These are phyloP conservation scores for Raffaelea albimanens DNA, from an alignment of 2,329 filamentous ascomycete species.

Conservation along the genomic window DNA sequence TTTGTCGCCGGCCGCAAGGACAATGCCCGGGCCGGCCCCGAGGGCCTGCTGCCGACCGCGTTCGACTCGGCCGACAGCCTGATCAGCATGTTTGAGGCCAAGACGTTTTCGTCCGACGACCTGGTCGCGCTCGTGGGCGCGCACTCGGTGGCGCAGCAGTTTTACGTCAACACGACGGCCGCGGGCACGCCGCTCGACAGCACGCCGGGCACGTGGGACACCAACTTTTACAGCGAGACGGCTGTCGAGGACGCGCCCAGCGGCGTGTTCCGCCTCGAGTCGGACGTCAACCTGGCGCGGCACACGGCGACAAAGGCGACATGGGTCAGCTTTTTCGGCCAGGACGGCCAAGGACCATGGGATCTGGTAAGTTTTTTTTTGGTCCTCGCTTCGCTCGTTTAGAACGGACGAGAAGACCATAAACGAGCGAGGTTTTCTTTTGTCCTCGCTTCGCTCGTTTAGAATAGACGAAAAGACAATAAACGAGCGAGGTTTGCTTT, in stretches of 20 bases:
- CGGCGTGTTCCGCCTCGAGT: slow-evolving; percentile 28
- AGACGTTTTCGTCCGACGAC: slow-evolving; percentile 39
- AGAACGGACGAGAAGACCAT: neutral
- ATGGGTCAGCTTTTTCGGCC: slow-evolving; percentile 27
- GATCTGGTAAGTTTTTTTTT: slow-evolving; percentile 29
- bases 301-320: slow-evolving; percentile 24
- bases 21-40: slow-evolving; percentile 26
- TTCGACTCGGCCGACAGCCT: slow-evolving; percentile 29
- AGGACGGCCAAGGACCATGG: slow-evolving; percentile 27
- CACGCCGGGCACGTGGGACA: slow-evolving; percentile 41
- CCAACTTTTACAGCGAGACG: slow-evolving; percentile 36
- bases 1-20: slow-evolving; percentile 41
- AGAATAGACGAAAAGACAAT: no score
- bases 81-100: slow-evolving; percentile 36
- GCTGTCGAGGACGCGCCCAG: slow-evolving; percentile 18
- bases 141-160: slow-evolving; percentile 39
- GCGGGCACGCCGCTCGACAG: slow-evolving; percentile 33
- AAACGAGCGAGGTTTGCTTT: no score
- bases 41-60: slow-evolving; percentile 33
- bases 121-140: slow-evolving; percentile 46
- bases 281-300: slow-evolving; percentile 29
- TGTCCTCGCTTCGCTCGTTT: no score
- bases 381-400: no score
- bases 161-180: slow-evolving; percentile 29
- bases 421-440: no score